Percentiles rank a stretch among this genome's conserved stretches.
Conservation (phyloP, 257 asterid genomes). For the Solanum piurae region DNA sequence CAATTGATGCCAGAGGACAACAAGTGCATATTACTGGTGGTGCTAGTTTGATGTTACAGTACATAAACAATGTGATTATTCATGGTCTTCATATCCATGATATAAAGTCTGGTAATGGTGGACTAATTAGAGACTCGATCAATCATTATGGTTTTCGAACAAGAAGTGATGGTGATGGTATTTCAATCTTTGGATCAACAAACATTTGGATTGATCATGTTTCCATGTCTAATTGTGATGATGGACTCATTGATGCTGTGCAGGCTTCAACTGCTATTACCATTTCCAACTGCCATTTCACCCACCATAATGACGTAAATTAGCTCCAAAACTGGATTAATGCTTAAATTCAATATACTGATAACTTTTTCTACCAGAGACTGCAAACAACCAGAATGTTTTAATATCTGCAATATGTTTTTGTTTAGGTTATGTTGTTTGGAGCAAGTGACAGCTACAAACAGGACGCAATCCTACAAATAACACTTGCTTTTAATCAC, state of each 20-base stretch:
- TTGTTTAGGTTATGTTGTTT: constrained; percentile 17
- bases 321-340: neutral
- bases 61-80: constrained; percentile 15
- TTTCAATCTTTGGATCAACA: constrained; percentile 16
- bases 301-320: constrained; percentile 20
- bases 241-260: constrained; percentile 25
- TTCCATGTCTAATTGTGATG: constrained; percentile 20
- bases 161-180: constrained; percentile 29
- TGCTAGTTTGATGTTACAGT: constrained; percentile 23
- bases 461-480: constrained; percentile 12
- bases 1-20: constrained; percentile 24
- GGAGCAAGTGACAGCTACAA: constrained; percentile 17
- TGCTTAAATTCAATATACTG: neutral
- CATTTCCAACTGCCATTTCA: constrained; percentile 25
- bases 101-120: constrained; percentile 10
- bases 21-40: constrained; percentile 13
- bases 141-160: constrained; percentile 14
- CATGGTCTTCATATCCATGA: constrained; percentile 15
- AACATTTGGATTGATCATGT: constrained; percentile 29
- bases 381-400: neutral
- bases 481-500: constrained; percentile 25
- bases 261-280: constrained; percentile 22
- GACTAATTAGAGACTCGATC: constrained; percentile 16
- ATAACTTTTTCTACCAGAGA: neutral
- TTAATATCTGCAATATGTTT: neutral